Conservation (phyloP, 2,329 filamentous ascomycete genomes). For the Xylariaceae sp. region DNA sequence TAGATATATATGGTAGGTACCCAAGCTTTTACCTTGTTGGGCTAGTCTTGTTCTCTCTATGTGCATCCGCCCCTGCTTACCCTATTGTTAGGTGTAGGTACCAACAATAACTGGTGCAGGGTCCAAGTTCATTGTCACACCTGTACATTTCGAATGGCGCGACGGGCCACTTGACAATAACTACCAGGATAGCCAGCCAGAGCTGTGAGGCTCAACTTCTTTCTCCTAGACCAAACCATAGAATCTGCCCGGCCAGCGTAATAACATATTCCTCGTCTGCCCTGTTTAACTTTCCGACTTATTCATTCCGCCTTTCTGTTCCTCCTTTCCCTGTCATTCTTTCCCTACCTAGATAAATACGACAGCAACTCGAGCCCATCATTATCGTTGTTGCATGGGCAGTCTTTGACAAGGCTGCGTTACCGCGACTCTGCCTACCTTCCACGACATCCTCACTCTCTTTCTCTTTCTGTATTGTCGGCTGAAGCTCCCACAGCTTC, state of each 20-base stretch:
- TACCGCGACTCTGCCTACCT: conserved; percentile 11
- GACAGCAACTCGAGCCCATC: not conserved
- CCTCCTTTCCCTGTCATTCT: conserved; percentile 10
- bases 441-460: not conserved
- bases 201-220: conserved; percentile 22
- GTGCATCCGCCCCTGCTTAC: too few relatives aligned
- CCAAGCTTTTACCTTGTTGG: too few relatives aligned
- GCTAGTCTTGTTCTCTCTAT: too few relatives aligned
- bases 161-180: too few relatives aligned
- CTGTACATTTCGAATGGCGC: too few relatives aligned
- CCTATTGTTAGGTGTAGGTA: too few relatives aligned
- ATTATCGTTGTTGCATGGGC: conserved; percentile 14
- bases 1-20: too few relatives aligned
- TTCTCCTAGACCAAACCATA: not conserved
- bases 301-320: not conserved
- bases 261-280: not conserved
- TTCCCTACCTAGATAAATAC: not conserved
- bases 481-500: conserved; percentile 25
- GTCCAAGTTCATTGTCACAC: too few relatives aligned
- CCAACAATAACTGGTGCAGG: too few relatives aligned
- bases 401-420: conserved; percentile 19
- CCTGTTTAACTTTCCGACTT: not conserved
- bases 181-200: not conserved
- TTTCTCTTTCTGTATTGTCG: not conserved
- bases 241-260: not conserved